These are phyloP conservation scores for Bipolaris cookei DNA, from an alignment of 2,329 filamentous ascomycete genomes.

Conservation along the genomic window DNA sequence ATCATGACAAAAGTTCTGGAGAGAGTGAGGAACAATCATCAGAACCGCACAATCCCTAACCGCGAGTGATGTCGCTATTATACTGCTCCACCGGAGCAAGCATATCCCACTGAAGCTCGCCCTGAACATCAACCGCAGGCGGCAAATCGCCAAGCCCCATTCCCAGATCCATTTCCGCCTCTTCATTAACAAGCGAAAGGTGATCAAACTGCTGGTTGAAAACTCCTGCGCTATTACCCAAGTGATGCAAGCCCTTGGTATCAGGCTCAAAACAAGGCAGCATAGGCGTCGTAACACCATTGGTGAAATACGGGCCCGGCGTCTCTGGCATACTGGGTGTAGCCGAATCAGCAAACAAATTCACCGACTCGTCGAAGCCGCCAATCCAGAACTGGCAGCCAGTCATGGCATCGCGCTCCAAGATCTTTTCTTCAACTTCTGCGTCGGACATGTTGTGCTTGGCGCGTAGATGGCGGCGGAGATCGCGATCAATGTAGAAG, in stretches of 20 bases:
- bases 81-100: slow-evolving; percentile 37
- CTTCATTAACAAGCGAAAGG: slow-evolving; percentile 25
- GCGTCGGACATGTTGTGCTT: slow-evolving; percentile 50
- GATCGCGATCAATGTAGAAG: slow-evolving; percentile 64
- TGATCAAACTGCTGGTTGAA: slow-evolving; percentile 26
- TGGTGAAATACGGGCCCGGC: slow-evolving; percentile 33
- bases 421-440: slow-evolving; percentile 48
- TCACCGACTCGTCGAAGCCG: slow-evolving; percentile 38
- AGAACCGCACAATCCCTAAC: background rate
- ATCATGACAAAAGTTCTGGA: background rate
- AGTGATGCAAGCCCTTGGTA: slow-evolving; percentile 7
- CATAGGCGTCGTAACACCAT: slow-evolving; percentile 12
- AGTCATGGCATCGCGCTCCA: slow-evolving; percentile 49
- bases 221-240: background rate
- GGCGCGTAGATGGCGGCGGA: slow-evolving; percentile 60
- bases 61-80: slow-evolving; percentile 19
- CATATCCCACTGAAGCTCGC: slow-evolving; percentile 33
- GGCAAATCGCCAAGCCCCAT: slow-evolving; percentile 31
- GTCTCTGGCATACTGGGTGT: slow-evolving; percentile 45
- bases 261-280: slow-evolving; percentile 2
- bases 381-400: slow-evolving; percentile 57
- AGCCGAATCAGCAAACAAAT: slow-evolving; percentile 27
- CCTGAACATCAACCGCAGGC: slow-evolving; percentile 29
- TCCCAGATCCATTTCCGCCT: slow-evolving; percentile 32
- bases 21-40: background rate